Base-by-base conservation (phyloP, 495 filamentous ascomycete species). In the Penicillium canescens region DNA sequence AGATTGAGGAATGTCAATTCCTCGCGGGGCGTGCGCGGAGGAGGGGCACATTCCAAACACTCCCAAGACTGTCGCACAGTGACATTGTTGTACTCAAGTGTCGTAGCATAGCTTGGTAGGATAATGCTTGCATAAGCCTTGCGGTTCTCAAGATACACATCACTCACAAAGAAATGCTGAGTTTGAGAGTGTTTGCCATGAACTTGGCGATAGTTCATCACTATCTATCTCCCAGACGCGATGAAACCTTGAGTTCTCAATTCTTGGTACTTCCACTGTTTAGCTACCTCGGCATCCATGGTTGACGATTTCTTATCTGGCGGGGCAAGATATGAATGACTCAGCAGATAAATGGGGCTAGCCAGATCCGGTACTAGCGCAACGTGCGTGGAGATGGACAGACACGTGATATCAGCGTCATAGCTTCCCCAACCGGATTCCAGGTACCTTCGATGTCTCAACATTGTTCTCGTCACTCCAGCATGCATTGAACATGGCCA, bases 401-500 rank as follows among this genome's bases (percentile, higher is more conserved):
- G 14, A 8, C 64, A 67, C 62, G 61, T 67, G 64, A 67, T 20
- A 20, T 48, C 54, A 55, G 62, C 62, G 64, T 67, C 61, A 53
- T 48, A 34, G 39, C 49, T 36, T 37, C 54, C 54, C 55, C 57
- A 66, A 55, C 57, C 57, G 61, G 57, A 56, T 59, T 61, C 46
- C n/a, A 50, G 37, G 24, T 42, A 43, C 24, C 28, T 46, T 34
- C 45, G 9, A 24, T 24, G 28, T 20, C n/a, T 18, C 26, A 31
- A 28, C 38, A 21, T 16, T 31, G 20, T 55, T 20, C 40, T 38
- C 36, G 42, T 20, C 35, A 42, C 33, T 51, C 33, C 63, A 68
- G 42, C 55, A 74, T 76, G 72, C 48, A 35, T 57, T 63, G 55
- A 76, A 57, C 48, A 76, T 78, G 73, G 60, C 58, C 52, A 31